Conservation (phyloP, 23 red algal species). For the Gracilaria gracilis region DNA sequence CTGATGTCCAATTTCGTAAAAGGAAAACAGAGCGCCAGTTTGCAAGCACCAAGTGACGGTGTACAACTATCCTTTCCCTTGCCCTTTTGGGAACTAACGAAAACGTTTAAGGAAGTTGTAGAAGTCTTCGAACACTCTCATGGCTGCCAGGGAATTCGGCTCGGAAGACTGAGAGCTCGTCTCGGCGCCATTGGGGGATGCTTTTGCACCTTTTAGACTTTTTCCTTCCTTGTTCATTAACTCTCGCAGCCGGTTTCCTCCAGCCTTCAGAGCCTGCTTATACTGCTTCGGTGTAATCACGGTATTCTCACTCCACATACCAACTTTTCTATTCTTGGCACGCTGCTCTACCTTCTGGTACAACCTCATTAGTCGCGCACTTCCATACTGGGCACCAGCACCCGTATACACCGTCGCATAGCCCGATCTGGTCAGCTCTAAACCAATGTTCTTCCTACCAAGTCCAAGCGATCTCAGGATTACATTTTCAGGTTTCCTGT, state of each 20-base stretch:
- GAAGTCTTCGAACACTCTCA: slow-evolving; percentile 12
- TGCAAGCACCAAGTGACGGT: neutral
- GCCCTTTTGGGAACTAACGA: neutral
- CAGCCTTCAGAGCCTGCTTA: slow-evolving; percentile 9
- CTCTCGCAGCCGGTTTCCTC: neutral
- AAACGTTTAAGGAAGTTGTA: slow-evolving; percentile 28
- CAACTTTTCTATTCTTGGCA: slow-evolving; percentile 29
- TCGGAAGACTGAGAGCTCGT: neutral
- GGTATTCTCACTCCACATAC: slow-evolving; percentile 60
- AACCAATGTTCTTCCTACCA: slow-evolving; percentile 72
- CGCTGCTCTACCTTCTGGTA: slow-evolving; percentile 44
- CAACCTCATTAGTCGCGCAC: slow-evolving; percentile 32
- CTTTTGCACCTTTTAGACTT: neutral
- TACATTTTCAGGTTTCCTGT: slow-evolving; percentile 40
- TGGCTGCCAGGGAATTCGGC: neutral
- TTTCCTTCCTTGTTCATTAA: slow-evolving; percentile 3
- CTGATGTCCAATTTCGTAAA: neutral
- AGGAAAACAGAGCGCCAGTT: neutral
- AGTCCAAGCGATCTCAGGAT: slow-evolving; percentile 63
- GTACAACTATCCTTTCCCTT: too few relatives aligned
- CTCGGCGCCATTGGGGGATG: neutral
- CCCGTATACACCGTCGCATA: slow-evolving; percentile 86
- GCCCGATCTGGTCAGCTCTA: slow-evolving; percentile 88
- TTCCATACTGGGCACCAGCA: slow-evolving; percentile 74
- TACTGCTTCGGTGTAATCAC: slow-evolving; percentile 30